Evolutionary conservation across 257 asterid species (phyloP).

Genomic region (Solanum ossicruentum): DNA sequence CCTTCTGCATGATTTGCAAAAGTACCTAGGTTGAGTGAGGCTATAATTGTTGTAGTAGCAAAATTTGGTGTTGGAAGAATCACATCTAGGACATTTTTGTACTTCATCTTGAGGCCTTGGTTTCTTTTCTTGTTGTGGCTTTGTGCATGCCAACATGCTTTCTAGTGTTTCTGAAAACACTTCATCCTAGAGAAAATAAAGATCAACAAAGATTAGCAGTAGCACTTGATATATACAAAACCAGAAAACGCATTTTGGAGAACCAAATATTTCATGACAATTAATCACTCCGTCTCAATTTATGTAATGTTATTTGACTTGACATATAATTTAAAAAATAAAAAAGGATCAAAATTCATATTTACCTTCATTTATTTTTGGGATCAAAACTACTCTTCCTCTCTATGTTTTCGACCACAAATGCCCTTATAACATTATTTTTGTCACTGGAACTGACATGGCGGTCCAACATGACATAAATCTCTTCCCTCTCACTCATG

Average conservation of each 20-base stretch:
- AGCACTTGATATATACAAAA: neutral
- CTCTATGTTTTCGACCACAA: too few species aligned
- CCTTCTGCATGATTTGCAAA: conserved; percentile 84
- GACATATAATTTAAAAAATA: neutral
- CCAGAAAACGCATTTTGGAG: neutral
- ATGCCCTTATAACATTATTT: too few species aligned
- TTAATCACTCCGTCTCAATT: neutral
- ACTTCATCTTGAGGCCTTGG: conserved; percentile 55
- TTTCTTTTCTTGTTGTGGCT: conserved; percentile 53
- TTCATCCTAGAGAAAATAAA: conserved; percentile 27
- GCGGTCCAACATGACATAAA: too few species aligned
- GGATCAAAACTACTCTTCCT: too few species aligned
- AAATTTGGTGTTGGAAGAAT: conserved; percentile 73
- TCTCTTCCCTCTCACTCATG: too few species aligned
- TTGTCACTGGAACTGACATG: too few species aligned
- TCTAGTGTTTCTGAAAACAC: conserved; percentile 62
- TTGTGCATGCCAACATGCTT: conserved; percentile 67
- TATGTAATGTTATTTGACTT: neutral
- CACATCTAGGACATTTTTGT: conserved; percentile 84
- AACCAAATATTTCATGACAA: neutral
- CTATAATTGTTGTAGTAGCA: conserved; percentile 96
- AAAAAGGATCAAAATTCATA: too few species aligned
- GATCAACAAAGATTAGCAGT: neutral
- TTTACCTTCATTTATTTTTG: too few species aligned
- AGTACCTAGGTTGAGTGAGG: conserved; percentile 87